These are phyloP conservation scores for Monascus ruber DNA, from an alignment of 2,329 filamentous ascomycete genomes.

Conservation along the genomic window DNA sequence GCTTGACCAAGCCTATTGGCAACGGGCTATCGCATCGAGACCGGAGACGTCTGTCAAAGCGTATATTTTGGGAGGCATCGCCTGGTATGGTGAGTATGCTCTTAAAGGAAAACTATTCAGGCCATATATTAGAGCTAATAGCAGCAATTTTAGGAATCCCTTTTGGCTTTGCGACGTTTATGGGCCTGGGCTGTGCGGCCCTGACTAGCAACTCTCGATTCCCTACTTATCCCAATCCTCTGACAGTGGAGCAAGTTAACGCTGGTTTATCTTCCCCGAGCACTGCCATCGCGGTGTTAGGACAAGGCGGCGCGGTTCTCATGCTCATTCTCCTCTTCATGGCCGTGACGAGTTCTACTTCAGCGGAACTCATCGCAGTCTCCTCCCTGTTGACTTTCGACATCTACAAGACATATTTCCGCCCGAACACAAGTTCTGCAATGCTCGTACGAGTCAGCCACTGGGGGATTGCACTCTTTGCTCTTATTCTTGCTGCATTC, in stretches of 20 bases:
- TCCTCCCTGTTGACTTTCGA: conserved; percentile 43
- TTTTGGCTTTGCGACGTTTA: conserved; percentile 39
- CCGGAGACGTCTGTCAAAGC: conserved; percentile 32
- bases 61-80: conserved; percentile 32
- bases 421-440: conserved; percentile 31
- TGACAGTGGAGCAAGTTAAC: conserved; percentile 16
- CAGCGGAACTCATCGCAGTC: conserved; percentile 41
- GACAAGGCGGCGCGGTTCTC: conserved; percentile 23
- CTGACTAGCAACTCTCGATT: conserved; percentile 37
- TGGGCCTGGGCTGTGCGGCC: conserved; percentile 35
- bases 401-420: conserved; percentile 40
- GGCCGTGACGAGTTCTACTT: conserved; percentile 36
- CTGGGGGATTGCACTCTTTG: conserved; percentile 39
- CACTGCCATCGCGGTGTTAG: conserved; percentile 24
- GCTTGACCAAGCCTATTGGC: conserved; percentile 36
- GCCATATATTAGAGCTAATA: background rate
- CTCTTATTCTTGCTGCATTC: conserved; percentile 32
- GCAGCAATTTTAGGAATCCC: conserved; percentile 26
- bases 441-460: conserved; percentile 41
- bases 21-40: conserved; percentile 32
- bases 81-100: conserved; percentile 13
- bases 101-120: background rate
- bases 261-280: conserved; percentile 25
- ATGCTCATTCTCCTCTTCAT: conserved; percentile 27
- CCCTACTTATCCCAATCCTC: conserved; percentile 38